Base-by-base conservation (phyloP, 1,284 basidiomycete species). In the Boletus semigastroideus region DNA sequence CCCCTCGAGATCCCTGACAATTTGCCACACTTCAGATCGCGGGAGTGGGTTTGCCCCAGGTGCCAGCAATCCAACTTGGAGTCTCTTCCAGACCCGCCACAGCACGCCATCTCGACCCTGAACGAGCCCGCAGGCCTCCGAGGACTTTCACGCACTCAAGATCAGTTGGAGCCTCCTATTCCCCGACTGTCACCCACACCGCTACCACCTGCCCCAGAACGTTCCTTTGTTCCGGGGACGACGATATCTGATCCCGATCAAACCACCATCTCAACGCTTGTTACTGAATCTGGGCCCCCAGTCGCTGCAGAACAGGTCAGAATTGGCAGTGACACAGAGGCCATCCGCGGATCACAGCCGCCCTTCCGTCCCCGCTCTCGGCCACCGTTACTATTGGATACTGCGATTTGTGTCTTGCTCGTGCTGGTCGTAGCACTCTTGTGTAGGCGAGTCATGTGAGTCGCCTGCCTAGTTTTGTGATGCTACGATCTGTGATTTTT, bases 31-130 rank as follows among this genome's bases (percentile, higher is more conserved):
- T 57, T 17, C 57, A 93, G 91, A 58, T 94, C 92, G 34, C 80
- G 84, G 56, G 81, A 86, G 48, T 95, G 92, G 93, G 72, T 75
- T 37, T 95, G 93, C 60, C 84, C 89, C 4, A 81, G 81, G 46
- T 94, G 92, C 68, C 75, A 82, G 45, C 76, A 81, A 56, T 67
- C 78, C 36, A 94, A 93, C 69, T 57, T 82, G 42, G 80, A 85
- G 44, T 76, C 85, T 40, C 78, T 94, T 46, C 87, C 87, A 13
- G 87, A 91, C 68, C 83, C 81, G n/a, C 47, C 54, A 48, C 64
- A 56, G 31, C 51, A 54, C 36, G 48, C 51, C 44, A 33, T 41
- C 34, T 38, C 46, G 64, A 56, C 55, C 64, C 61, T 60, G 58
- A 51, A 43, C 14, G 53, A 54, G 31, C 22, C 58, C 19, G 49